Base-by-base conservation (phyloP, 1,284 basidiomycete genomes). In the Ceratobasidium sp. region DNA sequence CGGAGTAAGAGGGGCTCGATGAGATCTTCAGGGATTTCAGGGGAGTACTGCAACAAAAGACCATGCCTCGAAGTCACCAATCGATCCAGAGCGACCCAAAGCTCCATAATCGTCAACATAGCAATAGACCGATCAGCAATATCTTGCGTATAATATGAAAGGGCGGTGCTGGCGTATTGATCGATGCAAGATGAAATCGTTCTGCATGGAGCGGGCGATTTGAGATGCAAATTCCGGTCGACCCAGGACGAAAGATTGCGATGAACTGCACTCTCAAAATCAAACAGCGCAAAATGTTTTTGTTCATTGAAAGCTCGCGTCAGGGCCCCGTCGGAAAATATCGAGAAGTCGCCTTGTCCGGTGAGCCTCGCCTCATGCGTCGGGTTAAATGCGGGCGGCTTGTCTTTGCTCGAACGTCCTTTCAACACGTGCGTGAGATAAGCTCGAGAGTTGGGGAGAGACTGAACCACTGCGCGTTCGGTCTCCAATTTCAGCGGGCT, bases 21-120 rank as follows among this genome's bases (percentile, higher is more conserved):
- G 16, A 85, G 76, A 1, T 46, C 46, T 1, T 65, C 30, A 0
- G 81, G 77, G 0, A 87, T 76, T 72, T 85, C 85, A 0, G 85
- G 85, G 2, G 83, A 82, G 69, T 84, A 87, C 2, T 82, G 76
- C 0, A 34, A 43, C 0, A 87, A 77, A 1, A 85, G 76, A 0
- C 82, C 81, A 52, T 78, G 78, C 1, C 79, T 76, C 1, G 26
- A 30, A 8, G 81, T 75, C 8, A 76, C 80, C 0, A 83, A 21
- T 39, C 76, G 78, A 75, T 87, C 85, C 0, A 87, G 77, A 0
- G 79, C 81, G 0, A 84, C 36, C 36, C 36, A 39, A 14, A 39
- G 36, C 36, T 39, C 36, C 36, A 39, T 39, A 14, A 39, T 39
- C 0, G 81, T 83, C 58, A 86, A 76, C 18, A 85, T 74, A 80